Percentiles rank a stretch among this genome's conserved stretches.
phyloP scores from a whole-genome alignment of 2,329 filamentous ascomycete genomes.

The Aspergillus eucalypticola region DNA sequence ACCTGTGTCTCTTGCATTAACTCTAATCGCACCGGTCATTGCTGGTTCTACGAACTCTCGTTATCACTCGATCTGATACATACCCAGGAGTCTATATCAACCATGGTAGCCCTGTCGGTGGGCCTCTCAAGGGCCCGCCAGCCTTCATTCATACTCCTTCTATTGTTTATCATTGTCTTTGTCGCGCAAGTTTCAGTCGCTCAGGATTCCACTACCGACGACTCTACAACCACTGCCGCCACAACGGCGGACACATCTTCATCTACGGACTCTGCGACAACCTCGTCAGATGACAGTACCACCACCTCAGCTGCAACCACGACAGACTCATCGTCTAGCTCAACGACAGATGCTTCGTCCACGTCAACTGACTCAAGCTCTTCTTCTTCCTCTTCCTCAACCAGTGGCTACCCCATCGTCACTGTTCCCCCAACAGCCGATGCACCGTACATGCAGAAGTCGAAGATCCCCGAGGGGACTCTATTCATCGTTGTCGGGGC shows the following conservation, averaged over 20 bases:
- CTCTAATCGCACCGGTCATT: neutral
- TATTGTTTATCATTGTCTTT: slow-evolving; percentile 20
- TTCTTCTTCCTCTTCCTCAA: slow-evolving; percentile 27
- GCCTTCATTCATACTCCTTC: slow-evolving; percentile 17
- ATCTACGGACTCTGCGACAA: slow-evolving; percentile 20
- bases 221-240: slow-evolving; percentile 1
- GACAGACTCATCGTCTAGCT: slow-evolving; percentile 25
- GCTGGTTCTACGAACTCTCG: neutral
- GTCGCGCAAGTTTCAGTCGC: slow-evolving; percentile 21
- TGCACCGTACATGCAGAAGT: slow-evolving; percentile 90
- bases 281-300: slow-evolving; percentile 22
- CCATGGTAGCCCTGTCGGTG: slow-evolving; percentile 17
- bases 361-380: slow-evolving; percentile 27
- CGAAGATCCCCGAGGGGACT: slow-evolving; percentile 82
- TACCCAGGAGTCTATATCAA: slow-evolving; percentile 1
- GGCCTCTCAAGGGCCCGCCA: slow-evolving; percentile 17
- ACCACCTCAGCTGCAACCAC: slow-evolving; percentile 18
- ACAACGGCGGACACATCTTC: slow-evolving; percentile 18
- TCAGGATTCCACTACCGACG: slow-evolving; percentile 10
- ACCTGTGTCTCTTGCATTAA: neutral
- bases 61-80: neutral
- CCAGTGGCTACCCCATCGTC: slow-evolving; percentile 63
- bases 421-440: slow-evolving; percentile 78
- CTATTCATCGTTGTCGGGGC: slow-evolving; percentile 95
- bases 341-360: slow-evolving; percentile 27